These are phyloP conservation scores for Phaeophleospora eucalypticola DNA, from an alignment of 2,329 filamentous ascomycete genomes.

Conservation along the genomic window DNA sequence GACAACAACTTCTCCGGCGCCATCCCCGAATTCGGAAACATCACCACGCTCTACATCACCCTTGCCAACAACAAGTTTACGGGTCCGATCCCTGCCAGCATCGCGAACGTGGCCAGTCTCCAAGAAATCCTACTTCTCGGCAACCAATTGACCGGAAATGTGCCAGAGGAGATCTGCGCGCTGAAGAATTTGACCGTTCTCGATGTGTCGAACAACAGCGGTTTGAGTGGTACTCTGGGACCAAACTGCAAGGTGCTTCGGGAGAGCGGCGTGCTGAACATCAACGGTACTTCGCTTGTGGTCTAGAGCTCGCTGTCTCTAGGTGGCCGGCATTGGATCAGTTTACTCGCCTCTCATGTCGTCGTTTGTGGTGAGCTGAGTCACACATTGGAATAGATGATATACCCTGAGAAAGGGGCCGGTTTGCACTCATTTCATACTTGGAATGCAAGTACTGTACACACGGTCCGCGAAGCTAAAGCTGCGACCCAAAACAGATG, in stretches of 20 bases:
- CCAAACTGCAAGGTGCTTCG: background rate
- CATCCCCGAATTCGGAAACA: conserved; percentile 9
- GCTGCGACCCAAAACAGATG: conserved; percentile 32
- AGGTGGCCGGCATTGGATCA: background rate
- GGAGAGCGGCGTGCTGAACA: background rate
- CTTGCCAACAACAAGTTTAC: conserved; percentile 13
- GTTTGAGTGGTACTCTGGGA: background rate
- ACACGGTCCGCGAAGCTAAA: conserved; percentile 36
- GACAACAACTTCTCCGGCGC: conserved; percentile 15
- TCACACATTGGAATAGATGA: background rate
- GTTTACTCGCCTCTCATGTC: no score
- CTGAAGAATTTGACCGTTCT: background rate
- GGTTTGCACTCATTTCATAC: background rate
- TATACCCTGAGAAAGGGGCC: background rate
- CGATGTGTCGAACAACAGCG: background rate
- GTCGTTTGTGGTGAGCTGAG: no score
- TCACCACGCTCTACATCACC: conserved; percentile 5
- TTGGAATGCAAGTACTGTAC: conserved; percentile 14
- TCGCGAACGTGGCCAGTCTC: conserved; percentile 6
- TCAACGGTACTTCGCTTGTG: background rate
- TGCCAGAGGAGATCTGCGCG: conserved; percentile 14
- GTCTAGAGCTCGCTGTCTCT: background rate
- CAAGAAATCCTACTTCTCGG: conserved; percentile 10
- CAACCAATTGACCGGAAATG: conserved; percentile 11
- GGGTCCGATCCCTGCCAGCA: conserved; percentile 10